Evolutionary conservation across 1,284 basidiomycete genomes (phyloP).

Genomic region (Austroboletus olivaceoglutinosus): DNA sequence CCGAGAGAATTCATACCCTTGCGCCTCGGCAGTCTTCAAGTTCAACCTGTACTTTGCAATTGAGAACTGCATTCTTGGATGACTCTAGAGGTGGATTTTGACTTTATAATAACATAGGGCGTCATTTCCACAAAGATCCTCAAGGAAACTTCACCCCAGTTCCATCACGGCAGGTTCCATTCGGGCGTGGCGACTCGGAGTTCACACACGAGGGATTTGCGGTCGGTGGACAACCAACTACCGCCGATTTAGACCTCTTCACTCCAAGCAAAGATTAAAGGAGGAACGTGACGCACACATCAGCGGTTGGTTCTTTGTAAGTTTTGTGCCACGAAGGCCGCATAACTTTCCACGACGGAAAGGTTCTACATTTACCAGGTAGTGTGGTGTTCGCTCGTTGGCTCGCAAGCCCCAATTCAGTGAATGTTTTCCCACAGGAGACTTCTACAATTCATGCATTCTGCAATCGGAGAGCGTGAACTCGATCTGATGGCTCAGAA

Average conservation of each 20-base stretch:
- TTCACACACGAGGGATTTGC: constrained; percentile 1
- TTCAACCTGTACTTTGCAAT: too few relatives aligned
- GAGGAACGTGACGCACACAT: background rate
- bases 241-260: background rate
- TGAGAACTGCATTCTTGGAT: too few relatives aligned
- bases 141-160: background rate
- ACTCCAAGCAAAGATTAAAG: constrained; percentile 8
- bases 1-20: too few relatives aligned
- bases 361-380: background rate
- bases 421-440: background rate
- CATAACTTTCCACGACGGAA: background rate
- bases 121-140: background rate
- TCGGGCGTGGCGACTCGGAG: background rate
- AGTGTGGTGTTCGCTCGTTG: background rate
- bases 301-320: background rate
- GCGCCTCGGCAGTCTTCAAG: too few relatives aligned
- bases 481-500: background rate
- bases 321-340: background rate
- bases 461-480: background rate
- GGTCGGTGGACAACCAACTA: constrained; percentile 1
- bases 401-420: background rate
- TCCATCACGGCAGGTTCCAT: background rate
- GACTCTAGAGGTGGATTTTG: too few relatives aligned
- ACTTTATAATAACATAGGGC: background rate
- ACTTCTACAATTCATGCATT: background rate